Base-by-base conservation (phyloP, 2,329 filamentous ascomycete species). In the Ophiostoma ips region DNA sequence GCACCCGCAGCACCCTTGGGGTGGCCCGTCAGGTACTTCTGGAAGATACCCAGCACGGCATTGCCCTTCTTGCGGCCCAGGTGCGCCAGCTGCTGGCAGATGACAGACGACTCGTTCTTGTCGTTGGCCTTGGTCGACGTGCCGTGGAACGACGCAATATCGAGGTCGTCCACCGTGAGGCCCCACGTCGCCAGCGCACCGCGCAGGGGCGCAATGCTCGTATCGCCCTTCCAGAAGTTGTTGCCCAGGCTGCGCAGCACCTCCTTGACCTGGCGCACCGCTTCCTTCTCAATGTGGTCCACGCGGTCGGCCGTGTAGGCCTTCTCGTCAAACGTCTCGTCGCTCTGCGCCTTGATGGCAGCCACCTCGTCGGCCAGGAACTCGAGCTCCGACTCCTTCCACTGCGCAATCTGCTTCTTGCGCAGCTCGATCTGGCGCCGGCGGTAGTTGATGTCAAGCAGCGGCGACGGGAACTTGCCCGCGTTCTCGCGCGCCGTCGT, bases 1-100 rank as follows among this genome's bases (percentile, higher is more conserved):
- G 90, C 92, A 73, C 92, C 92, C 53, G 92, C 92, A 61, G 92
- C 90, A 82, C 92, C 92, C 81, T 98, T 98, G 62, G 92, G 92
- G 66, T 98, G 92, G 67, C 92, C 92, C 50, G 94, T 98, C 55
- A 98, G 81, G 68, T 94, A 96, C 71, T 98, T 98, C 71, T 98
- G 92, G 84, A 96, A 98, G 65, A 98, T 89, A 72, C 89, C 92
- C 57, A 96, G 70, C 13, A 98, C 75, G 31, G 92, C 89, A 62
- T 98, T 98, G 62, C 94, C 92, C 81, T 95, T 95, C 69, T 83
- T 84, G 60, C 92, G 86, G 57, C 92, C 92, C 49, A 98, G 82
- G 64, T 98, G 94, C 59, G 83, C 82, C 68, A 98, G 80, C 70
- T 98, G 94, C 66, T 95, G 81, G 74, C 90, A 95, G 60, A 98